phyloP scores from a whole-genome alignment of 1,139 yeast species.

The Saccharomyces hybrid region DNA sequence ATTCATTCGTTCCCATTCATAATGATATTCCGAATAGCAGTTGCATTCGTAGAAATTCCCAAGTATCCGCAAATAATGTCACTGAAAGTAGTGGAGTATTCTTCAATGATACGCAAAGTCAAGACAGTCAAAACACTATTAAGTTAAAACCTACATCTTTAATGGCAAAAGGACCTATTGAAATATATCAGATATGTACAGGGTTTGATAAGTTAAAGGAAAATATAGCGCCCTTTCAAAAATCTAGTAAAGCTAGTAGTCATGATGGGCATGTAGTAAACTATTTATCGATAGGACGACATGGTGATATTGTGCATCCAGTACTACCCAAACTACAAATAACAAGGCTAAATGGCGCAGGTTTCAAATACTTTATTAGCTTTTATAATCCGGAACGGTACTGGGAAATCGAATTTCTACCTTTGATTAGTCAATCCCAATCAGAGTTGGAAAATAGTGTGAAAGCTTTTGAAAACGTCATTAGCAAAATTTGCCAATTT shows the following conservation, averaged over 20 bases:
- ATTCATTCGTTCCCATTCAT: conserved; percentile 7
- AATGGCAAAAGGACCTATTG: conserved; percentile 25
- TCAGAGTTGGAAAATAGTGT: conserved; percentile 3
- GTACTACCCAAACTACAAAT: conserved; percentile 28
- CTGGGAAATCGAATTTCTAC: conserved; percentile 29
- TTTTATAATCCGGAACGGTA: conserved; percentile 28
- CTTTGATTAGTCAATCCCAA: conserved; percentile 3
- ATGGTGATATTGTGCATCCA: conserved; percentile 29
- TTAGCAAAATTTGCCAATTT: conserved; percentile 21
- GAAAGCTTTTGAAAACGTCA: conserved; percentile 19
- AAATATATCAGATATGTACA: conserved; percentile 26
- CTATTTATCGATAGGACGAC: conserved; percentile 29
- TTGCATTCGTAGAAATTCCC: conserved; percentile 7
- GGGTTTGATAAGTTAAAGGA: conserved; percentile 4
- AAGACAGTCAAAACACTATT: conserved; percentile 6
- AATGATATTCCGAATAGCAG: not conserved
- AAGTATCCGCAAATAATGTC: conserved; percentile 12
- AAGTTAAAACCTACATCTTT: conserved; percentile 15
- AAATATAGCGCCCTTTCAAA: not conserved
- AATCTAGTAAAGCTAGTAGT: conserved; percentile 5
- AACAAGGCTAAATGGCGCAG: conserved; percentile 9
- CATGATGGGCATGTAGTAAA: conserved; percentile 21
- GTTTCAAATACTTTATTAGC: conserved; percentile 14
- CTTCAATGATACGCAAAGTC: conserved; percentile 4
- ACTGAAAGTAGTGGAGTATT: not conserved